Evolutionary conservation across 352 stramenopile species (phyloP).

Genomic region (Phytophthora hybrid): DNA sequence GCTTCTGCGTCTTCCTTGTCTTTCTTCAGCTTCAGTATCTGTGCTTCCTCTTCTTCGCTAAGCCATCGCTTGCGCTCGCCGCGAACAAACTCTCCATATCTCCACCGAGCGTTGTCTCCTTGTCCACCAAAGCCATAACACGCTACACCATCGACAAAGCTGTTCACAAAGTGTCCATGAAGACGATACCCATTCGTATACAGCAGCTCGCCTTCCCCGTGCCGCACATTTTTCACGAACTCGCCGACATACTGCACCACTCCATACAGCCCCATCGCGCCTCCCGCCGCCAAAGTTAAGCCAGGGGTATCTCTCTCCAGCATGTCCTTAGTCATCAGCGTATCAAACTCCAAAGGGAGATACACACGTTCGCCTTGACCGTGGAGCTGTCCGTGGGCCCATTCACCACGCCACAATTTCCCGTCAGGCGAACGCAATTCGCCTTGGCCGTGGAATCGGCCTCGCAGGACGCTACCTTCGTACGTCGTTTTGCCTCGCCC

Average conservation of each 20-base stretch:
- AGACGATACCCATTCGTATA: constrained; percentile 71
- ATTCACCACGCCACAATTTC: constrained; percentile 61
- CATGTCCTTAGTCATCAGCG: constrained; percentile 46
- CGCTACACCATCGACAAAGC: constrained; percentile 56
- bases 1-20: constrained; percentile 19
- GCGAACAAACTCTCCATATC: constrained; percentile 47
- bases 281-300: constrained; percentile 8
- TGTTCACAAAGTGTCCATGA: constrained; percentile 49
- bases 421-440: constrained; percentile 63
- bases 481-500: constrained; percentile 68
- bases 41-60: constrained; percentile 49
- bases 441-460: constrained; percentile 71
- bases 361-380: constrained; percentile 61
- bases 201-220: constrained; percentile 56
- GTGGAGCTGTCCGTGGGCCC: constrained; percentile 59
- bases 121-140: constrained; percentile 50
- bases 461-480: constrained; percentile 56
- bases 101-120: constrained; percentile 30
- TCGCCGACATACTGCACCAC: constrained; percentile 64
- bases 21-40: constrained; percentile 21
- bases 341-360: constrained; percentile 54
- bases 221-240: constrained; percentile 55
- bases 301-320: constrained; percentile 23
- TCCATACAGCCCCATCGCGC: constrained; percentile 54
- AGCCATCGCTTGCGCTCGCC: constrained; percentile 65